phyloP scores from a whole-genome alignment of 371 early-diverging fungal genomes.

The Dichotomocladium elegans region DNA sequence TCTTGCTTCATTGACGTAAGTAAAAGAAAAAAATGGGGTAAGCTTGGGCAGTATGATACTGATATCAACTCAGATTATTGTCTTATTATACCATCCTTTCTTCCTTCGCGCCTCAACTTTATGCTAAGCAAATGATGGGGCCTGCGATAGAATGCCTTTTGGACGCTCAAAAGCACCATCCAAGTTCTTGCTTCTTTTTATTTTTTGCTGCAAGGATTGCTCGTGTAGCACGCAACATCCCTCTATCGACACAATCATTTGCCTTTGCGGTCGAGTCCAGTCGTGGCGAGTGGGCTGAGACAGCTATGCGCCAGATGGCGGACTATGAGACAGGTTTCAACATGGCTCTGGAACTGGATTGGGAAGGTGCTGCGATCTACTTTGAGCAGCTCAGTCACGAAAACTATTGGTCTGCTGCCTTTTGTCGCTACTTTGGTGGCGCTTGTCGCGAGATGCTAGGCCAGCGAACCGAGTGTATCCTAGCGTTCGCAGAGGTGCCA shows the following conservation, averaged over 20 bases:
- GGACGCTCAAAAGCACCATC: constrained; percentile 44
- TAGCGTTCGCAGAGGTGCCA: constrained; percentile 45
- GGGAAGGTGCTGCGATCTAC: constrained; percentile 37
- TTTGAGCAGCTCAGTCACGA: constrained; percentile 33
- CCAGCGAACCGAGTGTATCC: constrained; percentile 43
- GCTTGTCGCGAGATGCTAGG: constrained; percentile 47
- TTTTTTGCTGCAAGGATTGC: constrained; percentile 53
- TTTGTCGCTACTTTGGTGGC: constrained; percentile 49
- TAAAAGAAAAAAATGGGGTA: too few relatives aligned
- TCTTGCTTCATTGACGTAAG: constrained; percentile 52
- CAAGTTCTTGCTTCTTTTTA: constrained; percentile 54
- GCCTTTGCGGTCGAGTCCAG: constrained; percentile 34
- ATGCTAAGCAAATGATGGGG: constrained; percentile 15
- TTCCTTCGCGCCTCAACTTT: constrained; percentile 20
- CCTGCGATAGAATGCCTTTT: constrained; percentile 46
- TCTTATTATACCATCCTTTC: constrained; percentile 24
- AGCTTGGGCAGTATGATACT: constrained; percentile 1
- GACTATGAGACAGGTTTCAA: constrained; percentile 55
- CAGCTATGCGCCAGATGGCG: constrained; percentile 30
- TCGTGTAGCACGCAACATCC: constrained; percentile 32
- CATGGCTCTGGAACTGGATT: constrained; percentile 44
- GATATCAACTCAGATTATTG: constrained; percentile 9
- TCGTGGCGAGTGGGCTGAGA: constrained; percentile 37
- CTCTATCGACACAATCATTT: constrained; percentile 37
- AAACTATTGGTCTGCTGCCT: constrained; percentile 42